Evolutionary conservation across 2,329 filamentous ascomycete species (phyloP).

Genomic region (Blumeriella jaapii): DNA sequence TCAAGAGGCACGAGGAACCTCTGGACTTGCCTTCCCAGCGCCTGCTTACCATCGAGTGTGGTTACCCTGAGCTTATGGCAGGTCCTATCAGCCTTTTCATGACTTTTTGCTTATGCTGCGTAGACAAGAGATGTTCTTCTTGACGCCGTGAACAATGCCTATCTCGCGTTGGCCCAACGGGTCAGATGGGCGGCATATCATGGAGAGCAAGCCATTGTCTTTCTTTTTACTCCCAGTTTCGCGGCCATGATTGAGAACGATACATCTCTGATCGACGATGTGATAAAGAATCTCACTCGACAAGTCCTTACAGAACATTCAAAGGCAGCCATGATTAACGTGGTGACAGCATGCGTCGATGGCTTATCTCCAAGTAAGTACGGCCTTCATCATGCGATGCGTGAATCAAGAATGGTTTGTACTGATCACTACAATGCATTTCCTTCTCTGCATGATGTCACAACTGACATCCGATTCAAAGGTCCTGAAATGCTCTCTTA

Average conservation of each 20-base stretch:
- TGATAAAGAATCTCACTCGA: conserved; percentile 13
- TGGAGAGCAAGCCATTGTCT: conserved; percentile 18
- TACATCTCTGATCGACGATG: conserved; percentile 19
- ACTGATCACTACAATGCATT: not conserved
- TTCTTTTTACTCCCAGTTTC: conserved; percentile 27
- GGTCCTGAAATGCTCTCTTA: not conserved
- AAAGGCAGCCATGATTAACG: conserved; percentile 28
- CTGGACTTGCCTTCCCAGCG: not conserved
- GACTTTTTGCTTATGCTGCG: not conserved
- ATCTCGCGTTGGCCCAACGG: not conserved
- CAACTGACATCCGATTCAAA: not conserved
- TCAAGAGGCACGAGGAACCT: not conserved
- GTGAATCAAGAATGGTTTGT: too few species aligned
- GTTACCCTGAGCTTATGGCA: not conserved
- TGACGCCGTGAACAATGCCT: not conserved
- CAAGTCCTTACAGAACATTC: not conserved
- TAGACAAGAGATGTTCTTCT: conserved; percentile 1
- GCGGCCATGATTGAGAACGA: conserved; percentile 24
- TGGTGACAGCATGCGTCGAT: conserved; percentile 46
- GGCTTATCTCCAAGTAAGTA: conserved; percentile 31
- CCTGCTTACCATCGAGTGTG: not conserved
- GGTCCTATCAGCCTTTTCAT: too few species aligned
- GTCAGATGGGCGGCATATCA: not conserved
- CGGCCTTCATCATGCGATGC: not conserved
- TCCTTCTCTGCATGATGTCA: not conserved